Evolutionary conservation across 768 basidiomycete genomes (phyloP).

Genomic region (Termitomyces sp.): DNA sequence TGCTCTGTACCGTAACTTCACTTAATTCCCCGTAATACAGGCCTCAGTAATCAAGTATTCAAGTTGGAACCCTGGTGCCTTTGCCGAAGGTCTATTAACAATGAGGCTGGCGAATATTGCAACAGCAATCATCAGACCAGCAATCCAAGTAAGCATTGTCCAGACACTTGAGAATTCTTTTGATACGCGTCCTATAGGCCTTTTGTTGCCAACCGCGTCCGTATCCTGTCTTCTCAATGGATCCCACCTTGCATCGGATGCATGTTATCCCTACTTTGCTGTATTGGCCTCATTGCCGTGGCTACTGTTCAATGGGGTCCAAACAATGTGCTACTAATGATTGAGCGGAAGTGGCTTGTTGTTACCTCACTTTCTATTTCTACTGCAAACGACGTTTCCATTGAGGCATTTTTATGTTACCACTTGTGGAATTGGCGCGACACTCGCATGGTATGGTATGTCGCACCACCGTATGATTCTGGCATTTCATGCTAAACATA

Average conservation of each 20-base stretch:
- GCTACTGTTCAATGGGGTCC: background rate
- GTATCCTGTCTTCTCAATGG: background rate
- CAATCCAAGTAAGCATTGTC: background rate
- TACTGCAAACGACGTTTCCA: background rate
- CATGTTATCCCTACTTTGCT: background rate
- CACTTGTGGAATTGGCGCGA: background rate
- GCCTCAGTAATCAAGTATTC: background rate
- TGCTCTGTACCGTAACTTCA: background rate
- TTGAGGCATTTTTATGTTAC: background rate
- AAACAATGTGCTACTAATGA: background rate
- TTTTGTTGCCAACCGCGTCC: background rate
- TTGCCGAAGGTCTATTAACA: background rate
- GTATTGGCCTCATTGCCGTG: background rate
- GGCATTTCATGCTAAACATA: background rate
- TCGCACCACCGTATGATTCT: no score
- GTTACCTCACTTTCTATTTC: background rate
- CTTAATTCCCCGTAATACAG: background rate
- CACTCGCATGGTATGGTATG: background rate
- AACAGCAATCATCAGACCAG: background rate
- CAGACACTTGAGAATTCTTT: background rate
- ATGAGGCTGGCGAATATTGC: background rate
- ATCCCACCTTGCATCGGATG: background rate
- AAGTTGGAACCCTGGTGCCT: background rate
- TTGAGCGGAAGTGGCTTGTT: background rate
- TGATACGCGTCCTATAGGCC: background rate